A percentile compares a stretch with the other conserved stretches of the same genome.
These are phyloP conservation scores for Lithospermum erythrorhizon DNA, from an alignment of 257 asterid species.

Conservation along the genomic window DNA sequence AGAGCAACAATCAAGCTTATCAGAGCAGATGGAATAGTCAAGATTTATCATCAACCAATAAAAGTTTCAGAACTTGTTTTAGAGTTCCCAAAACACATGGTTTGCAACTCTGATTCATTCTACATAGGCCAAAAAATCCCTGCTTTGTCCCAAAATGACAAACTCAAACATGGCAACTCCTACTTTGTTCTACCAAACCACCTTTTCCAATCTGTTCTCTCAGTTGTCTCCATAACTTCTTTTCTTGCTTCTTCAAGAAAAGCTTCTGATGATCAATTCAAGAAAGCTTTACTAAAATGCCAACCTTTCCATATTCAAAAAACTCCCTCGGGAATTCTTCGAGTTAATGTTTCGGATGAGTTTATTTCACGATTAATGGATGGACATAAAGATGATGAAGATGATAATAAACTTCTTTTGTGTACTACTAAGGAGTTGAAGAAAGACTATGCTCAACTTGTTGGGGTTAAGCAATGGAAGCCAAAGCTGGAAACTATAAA, in stretches of 20 bases:
- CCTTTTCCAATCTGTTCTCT: constrained; percentile 31
- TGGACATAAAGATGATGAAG: neutral
- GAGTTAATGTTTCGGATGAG: constrained; percentile 32
- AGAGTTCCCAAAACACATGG: constrained; percentile 44
- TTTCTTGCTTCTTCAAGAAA: constrained; percentile 17
- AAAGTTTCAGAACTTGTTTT: constrained; percentile 30
- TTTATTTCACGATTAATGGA: constrained; percentile 7
- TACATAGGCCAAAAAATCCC: constrained; percentile 43
- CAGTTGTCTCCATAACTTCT: constrained; percentile 25
- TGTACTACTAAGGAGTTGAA: constrained; percentile 38
- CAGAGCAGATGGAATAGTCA: constrained; percentile 30
- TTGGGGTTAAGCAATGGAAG: constrained; percentile 37
- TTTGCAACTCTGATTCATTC: constrained; percentile 42
- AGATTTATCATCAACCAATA: constrained; percentile 31
- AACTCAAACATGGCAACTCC: constrained; percentile 34
- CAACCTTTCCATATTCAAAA: constrained; percentile 34
- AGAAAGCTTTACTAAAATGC: constrained; percentile 1
- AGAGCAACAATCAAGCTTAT: constrained; percentile 14
- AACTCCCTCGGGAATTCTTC: constrained; percentile 28
- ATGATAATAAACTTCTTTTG: neutral
- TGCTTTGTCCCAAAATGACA: constrained; percentile 26
- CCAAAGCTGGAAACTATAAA: constrained; percentile 46
- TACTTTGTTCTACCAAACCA: constrained; percentile 42
- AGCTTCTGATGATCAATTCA: neutral
- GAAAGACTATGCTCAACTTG: constrained; percentile 37